These are phyloP conservation scores for Schizophyllum commune DNA, from an alignment of 1,284 basidiomycete species.

Conservation along the genomic window DNA sequence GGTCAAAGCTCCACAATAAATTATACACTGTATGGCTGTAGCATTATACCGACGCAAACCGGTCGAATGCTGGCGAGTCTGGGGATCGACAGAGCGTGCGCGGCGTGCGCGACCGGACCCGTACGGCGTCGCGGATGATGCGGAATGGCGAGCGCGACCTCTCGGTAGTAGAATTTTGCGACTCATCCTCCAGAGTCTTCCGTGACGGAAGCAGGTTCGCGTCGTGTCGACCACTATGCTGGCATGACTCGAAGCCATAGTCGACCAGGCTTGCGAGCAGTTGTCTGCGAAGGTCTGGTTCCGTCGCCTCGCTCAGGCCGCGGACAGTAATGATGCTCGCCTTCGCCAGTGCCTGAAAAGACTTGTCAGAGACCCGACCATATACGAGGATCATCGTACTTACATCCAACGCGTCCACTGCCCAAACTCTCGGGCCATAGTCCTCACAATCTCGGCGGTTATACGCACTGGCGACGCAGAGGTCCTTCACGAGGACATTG, in stretches of 20 bases:
- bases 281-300: not conserved
- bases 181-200: no score
- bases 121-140: not conserved
- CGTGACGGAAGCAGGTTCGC: not conserved
- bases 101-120: not conserved
- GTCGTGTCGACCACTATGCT: not conserved
- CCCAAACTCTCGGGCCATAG: not conserved
- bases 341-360: not conserved
- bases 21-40: no score
- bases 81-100: not conserved
- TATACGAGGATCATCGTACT: not conserved
- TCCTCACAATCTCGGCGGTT: not conserved
- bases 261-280: not conserved
- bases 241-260: not conserved
- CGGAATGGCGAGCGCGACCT: not conserved
- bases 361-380: not conserved
- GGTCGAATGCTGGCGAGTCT: no score
- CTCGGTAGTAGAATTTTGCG: not conserved
- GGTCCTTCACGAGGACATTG: not conserved
- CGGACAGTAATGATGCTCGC: not conserved
- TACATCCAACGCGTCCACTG: not conserved
- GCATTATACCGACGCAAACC: no score
- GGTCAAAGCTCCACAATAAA: no score
- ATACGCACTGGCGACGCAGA: not conserved
- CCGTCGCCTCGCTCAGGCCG: not conserved